Conservation (phyloP, 192 early-diverging fungal species). For the Coemansia sp. region DNA sequence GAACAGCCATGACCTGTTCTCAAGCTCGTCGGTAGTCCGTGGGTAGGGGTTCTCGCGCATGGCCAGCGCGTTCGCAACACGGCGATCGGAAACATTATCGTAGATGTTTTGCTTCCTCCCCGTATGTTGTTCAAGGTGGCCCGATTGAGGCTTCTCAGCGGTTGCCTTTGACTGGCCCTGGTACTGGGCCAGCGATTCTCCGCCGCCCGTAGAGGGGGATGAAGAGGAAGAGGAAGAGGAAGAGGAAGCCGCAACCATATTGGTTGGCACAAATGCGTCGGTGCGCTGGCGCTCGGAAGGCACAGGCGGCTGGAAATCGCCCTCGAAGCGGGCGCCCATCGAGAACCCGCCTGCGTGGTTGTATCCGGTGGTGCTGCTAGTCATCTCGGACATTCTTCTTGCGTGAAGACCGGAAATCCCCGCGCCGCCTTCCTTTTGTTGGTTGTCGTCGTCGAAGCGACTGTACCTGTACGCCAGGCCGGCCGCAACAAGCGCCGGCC, state of each 20-base stretch:
- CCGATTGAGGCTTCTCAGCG: not conserved
- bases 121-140: not conserved
- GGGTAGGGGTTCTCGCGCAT: slow-evolving; percentile 19
- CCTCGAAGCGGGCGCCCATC: slow-evolving; percentile 11
- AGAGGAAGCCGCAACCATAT: slow-evolving; percentile 10
- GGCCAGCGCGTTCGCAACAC: not conserved
- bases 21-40: slow-evolving; percentile 24
- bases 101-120: not conserved
- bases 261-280: slow-evolving; percentile 41
- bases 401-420: not conserved
- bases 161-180: not conserved
- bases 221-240: not conserved
- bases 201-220: not conserved
- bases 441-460: not conserved
- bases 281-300: slow-evolving; percentile 22
- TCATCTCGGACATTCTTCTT: slow-evolving; percentile 5
- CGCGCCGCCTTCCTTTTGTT: not conserved
- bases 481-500: slow-evolving; percentile 40
- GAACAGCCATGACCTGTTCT: slow-evolving; percentile 24
- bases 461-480: slow-evolving; percentile 38
- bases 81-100: not conserved
- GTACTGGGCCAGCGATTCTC: not conserved
- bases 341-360: not conserved
- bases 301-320: slow-evolving; percentile 23
- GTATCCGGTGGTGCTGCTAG: not conserved